Evolutionary conservation across 164 flowering plant genomes (phyloP).

Genomic region (Tinospora cordifolia): DNA sequence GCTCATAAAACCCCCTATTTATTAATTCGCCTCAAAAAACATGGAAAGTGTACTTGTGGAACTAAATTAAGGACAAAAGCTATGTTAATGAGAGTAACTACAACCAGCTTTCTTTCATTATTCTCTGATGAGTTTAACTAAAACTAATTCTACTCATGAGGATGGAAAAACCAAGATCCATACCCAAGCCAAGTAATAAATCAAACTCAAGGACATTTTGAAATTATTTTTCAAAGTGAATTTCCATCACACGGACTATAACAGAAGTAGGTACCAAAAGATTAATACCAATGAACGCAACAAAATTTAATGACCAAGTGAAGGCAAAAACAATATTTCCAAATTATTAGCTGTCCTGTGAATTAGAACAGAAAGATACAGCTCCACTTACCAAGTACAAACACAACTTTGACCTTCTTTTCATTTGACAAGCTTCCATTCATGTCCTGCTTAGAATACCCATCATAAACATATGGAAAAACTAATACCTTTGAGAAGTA

Average conservation of each 20-base stretch:
- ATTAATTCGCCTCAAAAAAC: background rate
- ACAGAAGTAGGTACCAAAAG: too few relatives aligned
- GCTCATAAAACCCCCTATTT: background rate
- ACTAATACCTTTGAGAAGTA: background rate
- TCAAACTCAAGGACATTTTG: background rate
- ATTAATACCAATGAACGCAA: background rate
- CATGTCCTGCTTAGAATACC: constrained; percentile 29
- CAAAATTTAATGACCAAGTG: background rate
- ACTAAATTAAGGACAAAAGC: background rate
- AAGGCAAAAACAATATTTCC: background rate
- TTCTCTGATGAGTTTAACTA: too few relatives aligned
- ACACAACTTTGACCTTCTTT: constrained; percentile 62
- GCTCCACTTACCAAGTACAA: constrained; percentile 60
- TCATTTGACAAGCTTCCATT: constrained; percentile 31
- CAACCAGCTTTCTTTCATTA: too few relatives aligned
- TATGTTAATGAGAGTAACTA: too few relatives aligned
- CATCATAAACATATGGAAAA: background rate
- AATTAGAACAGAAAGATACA: background rate
- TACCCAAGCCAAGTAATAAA: background rate
- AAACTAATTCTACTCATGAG: too few relatives aligned
- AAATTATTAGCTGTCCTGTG: constrained; percentile 1
- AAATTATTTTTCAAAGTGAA: background rate
- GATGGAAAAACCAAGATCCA: too few relatives aligned
- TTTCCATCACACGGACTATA: background rate
- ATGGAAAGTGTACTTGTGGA: background rate